Evolutionary conservation across 345 rosid species (phyloP).

Genomic region (Hevea brasiliensis): DNA sequence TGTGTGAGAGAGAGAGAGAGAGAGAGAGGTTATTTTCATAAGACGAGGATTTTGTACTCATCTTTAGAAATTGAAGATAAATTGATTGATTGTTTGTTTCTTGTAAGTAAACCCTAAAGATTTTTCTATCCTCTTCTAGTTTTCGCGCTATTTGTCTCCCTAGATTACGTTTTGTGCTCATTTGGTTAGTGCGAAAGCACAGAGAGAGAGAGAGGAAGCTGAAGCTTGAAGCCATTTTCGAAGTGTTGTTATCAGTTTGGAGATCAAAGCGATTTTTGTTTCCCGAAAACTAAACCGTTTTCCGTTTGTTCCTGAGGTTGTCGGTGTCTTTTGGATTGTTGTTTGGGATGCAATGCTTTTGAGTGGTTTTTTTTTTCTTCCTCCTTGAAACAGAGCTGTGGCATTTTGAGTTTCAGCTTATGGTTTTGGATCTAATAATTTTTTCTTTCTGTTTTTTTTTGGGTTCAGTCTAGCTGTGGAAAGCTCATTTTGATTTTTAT

Average conservation of each 20-base stretch:
- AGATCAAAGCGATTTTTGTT: not conserved
- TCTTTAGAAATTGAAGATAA: not conserved
- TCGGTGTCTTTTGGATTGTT: not conserved
- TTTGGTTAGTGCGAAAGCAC: not conserved
- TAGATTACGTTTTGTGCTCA: not conserved
- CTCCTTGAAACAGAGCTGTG: not conserved
- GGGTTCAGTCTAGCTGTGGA: not conserved
- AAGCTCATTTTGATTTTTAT: not conserved
- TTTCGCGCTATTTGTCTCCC: not conserved
- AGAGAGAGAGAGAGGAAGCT: too few species aligned
- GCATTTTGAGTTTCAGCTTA: not conserved
- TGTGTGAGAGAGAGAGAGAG: not conserved
- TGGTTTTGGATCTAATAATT: slow-evolving; percentile 3
- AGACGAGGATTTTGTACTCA: not conserved
- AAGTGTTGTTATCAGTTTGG: not conserved
- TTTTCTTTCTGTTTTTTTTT: not conserved
- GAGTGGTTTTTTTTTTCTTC: not conserved
- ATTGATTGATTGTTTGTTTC: not conserved
- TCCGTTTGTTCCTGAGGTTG: too few species aligned
- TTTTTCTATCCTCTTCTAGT: not conserved
- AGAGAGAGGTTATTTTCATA: not conserved
- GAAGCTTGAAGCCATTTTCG: too few species aligned
- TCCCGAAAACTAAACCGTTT: not conserved
- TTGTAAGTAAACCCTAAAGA: slow-evolving; percentile 7
- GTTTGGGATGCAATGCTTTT: not conserved